phyloP scores from a whole-genome alignment of 768 basidiomycete species.

The Suillus decipiens region DNA sequence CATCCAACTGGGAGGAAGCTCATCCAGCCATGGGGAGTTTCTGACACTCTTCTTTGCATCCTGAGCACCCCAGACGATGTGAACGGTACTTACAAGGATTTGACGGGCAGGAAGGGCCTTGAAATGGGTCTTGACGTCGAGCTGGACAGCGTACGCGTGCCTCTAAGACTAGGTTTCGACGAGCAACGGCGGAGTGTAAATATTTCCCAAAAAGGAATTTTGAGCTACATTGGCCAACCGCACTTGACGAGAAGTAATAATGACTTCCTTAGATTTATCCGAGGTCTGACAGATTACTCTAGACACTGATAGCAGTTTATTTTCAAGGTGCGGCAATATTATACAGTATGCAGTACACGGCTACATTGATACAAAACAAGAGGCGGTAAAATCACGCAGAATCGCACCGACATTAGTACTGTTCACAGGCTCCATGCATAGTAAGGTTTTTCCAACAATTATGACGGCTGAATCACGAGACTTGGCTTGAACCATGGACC shows the following conservation, averaged over 20 bases:
- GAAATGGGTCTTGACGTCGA: slow-evolving; percentile 40
- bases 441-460: neutral
- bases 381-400: neutral
- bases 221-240: neutral
- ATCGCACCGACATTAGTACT: neutral
- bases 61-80: slow-evolving; percentile 9
- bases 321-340: neutral
- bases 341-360: neutral
- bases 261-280: neutral
- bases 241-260: neutral
- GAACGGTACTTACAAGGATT: slow-evolving; percentile 24
- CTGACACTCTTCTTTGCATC: slow-evolving; percentile 11
- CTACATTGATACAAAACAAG: neutral
- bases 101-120: slow-evolving; percentile 28
- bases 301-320: neutral
- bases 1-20: slow-evolving; percentile 29
- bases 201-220: slow-evolving; percentile 3
- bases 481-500: neutral
- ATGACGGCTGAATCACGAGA: neutral
- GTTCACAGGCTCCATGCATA: neutral
- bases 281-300: neutral
- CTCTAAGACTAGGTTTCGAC: slow-evolving; percentile 10
- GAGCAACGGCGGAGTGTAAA: slow-evolving; percentile 27
- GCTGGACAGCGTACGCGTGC: slow-evolving; percentile 30
- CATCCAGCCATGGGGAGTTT: slow-evolving; percentile 35